Percentiles rank a stretch among this genome's conserved stretches.
These are phyloP conservation scores for Cucurbita ficifolia DNA, from an alignment of 306 rosid genomes.

Conservation along the genomic window DNA sequence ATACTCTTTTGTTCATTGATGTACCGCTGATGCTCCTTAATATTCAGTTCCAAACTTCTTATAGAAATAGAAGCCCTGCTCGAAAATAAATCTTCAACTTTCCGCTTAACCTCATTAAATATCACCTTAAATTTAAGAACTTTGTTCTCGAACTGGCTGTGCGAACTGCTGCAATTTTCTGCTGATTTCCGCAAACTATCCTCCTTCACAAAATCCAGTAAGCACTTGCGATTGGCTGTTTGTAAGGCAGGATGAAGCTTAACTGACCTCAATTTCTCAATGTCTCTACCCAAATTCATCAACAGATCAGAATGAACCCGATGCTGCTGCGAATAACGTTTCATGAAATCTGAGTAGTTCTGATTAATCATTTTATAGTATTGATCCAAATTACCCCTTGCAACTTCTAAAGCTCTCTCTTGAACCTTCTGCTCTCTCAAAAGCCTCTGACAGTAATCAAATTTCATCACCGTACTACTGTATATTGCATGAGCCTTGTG, in stretches of 20 bases:
- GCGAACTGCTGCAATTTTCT: conserved; percentile 66
- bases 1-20: conserved; percentile 73
- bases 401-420: conserved; percentile 84
- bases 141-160: conserved; percentile 86
- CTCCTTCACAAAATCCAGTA: conserved; percentile 87
- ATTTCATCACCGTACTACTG: conserved; percentile 34
- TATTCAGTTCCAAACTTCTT: conserved; percentile 35
- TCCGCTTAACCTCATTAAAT: conserved; percentile 51
- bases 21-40: conserved; percentile 51
- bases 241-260: conserved; percentile 73
- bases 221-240: conserved; percentile 41
- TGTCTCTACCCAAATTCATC: conserved; percentile 58
- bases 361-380: conserved; percentile 57
- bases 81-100: conserved; percentile 66
- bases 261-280: conserved; percentile 53
- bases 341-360: conserved; percentile 75
- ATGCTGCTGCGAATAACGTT: conserved; percentile 58
- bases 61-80: conserved; percentile 24
- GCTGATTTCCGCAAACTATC: conserved; percentile 63
- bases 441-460: conserved; percentile 60
- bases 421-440: conserved; percentile 82
- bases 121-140: conserved; percentile 62
- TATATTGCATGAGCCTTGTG: conserved; percentile 50
- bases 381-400: conserved; percentile 76
- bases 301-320: conserved; percentile 71